Conservation (phyloP, 83 land plant genomes). For the Picea abies region DNA sequence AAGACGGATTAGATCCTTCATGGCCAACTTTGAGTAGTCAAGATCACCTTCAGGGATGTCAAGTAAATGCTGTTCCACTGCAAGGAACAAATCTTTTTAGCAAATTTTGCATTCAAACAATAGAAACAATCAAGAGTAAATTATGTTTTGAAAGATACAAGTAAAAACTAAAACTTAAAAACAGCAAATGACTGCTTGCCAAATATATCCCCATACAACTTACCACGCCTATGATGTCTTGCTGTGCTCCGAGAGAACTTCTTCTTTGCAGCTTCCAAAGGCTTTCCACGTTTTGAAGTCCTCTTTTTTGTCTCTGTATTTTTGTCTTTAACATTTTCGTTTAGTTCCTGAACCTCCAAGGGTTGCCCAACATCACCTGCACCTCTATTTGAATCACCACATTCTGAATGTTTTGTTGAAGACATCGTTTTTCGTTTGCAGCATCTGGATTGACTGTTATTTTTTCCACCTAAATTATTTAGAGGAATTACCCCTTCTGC, state of each 20-base stretch:
- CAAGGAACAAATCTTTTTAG: not conserved
- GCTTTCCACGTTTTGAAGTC: not conserved
- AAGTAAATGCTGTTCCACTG: slow-evolving; percentile 50
- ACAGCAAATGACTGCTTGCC: not conserved
- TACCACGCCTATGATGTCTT: slow-evolving; percentile 47
- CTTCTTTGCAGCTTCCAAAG: slow-evolving; percentile 25
- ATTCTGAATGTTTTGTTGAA: too few relatives aligned
- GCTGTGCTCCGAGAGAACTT: slow-evolving; percentile 49
- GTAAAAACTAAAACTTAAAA: not conserved
- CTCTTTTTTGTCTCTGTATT: not conserved
- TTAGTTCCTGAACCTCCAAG: not conserved
- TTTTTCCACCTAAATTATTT: not conserved
- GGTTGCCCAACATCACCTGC: not conserved
- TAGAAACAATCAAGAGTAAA: not conserved
- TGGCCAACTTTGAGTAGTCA: slow-evolving; percentile 29
- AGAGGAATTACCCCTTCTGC: not conserved
- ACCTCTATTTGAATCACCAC: too few relatives aligned
- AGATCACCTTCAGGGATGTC: slow-evolving; percentile 61
- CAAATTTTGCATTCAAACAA: not conserved
- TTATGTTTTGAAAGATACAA: not conserved
- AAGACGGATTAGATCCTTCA: slow-evolving; percentile 51
- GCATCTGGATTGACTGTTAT: not conserved
- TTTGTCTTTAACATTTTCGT: not conserved
- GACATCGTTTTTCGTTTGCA: not conserved
- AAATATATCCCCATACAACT: not conserved